Conservation (phyloP, 202 grass and related monocot genomes). For the Zizania palustris region DNA sequence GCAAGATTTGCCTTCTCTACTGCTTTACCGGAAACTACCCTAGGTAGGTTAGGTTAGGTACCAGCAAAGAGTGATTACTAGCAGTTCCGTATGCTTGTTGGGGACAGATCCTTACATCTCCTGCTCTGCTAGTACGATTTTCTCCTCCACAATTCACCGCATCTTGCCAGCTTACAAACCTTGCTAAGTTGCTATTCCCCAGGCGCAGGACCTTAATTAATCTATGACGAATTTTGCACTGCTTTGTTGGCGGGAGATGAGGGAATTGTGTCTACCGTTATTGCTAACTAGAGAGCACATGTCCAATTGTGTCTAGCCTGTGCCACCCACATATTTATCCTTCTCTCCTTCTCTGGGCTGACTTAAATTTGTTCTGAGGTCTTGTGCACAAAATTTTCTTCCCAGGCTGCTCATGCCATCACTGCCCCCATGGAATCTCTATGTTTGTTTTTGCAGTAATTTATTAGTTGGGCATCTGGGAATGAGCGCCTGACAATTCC, state of each 20-base stretch:
- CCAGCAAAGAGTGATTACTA: too few species aligned
- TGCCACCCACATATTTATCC: neutral
- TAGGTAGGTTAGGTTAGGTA: too few species aligned
- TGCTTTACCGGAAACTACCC: too few species aligned
- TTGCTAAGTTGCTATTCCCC: too few species aligned
- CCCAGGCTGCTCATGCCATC: neutral
- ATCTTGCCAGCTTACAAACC: neutral
- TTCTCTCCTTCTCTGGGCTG: neutral
- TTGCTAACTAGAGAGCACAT: neutral
- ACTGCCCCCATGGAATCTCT: neutral
- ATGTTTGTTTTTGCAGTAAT: neutral
- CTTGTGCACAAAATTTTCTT: neutral
- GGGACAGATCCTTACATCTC: too few species aligned
- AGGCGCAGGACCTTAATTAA: neutral
- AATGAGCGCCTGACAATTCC: neutral
- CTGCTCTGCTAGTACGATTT: neutral
- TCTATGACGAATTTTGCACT: neutral
- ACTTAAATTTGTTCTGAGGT: neutral
- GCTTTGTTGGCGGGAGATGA: too few species aligned
- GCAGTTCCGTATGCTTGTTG: too few species aligned
- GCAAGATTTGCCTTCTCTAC: too few species aligned
- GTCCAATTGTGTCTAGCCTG: neutral
- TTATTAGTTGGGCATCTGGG: neutral
- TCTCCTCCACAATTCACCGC: neutral
- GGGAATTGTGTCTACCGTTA: neutral